Conservation (phyloP, 257 asterid species). For the Ilex asprella region DNA sequence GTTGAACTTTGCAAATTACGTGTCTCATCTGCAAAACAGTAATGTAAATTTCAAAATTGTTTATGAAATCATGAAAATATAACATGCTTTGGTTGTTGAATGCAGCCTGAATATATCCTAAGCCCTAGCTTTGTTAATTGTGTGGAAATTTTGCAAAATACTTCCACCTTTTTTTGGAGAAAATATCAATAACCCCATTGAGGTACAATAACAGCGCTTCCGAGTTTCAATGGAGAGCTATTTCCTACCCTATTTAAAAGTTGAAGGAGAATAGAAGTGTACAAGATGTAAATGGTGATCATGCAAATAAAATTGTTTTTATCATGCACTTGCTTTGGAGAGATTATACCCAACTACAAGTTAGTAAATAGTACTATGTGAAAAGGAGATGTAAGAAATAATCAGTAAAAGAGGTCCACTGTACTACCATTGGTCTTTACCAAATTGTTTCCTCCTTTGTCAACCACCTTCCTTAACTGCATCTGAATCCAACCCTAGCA, state of each 20-base stretch:
- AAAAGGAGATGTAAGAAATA: background rate
- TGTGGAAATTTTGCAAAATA: too few species aligned
- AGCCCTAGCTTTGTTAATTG: too few species aligned
- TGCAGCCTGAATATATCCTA: too few species aligned
- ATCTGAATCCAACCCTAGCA: slow-evolving; percentile 9
- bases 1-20: too few species aligned
- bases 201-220: too few species aligned
- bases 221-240: background rate
- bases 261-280: background rate
- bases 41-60: too few species aligned
- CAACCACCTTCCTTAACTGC: background rate
- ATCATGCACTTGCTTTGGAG: background rate
- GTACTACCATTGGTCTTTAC: background rate
- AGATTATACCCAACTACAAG: background rate
- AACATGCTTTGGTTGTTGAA: too few species aligned
- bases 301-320: background rate
- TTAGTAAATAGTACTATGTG: background rate
- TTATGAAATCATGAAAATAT: too few species aligned
- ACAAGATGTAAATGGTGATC: background rate
- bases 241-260: background rate
- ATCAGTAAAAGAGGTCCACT: background rate
- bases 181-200: too few species aligned
- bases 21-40: too few species aligned
- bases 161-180: too few species aligned
- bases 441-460: background rate